Conservation (phyloP, 352 stramenopile species). For the Thalassiosira hispida region DNA sequence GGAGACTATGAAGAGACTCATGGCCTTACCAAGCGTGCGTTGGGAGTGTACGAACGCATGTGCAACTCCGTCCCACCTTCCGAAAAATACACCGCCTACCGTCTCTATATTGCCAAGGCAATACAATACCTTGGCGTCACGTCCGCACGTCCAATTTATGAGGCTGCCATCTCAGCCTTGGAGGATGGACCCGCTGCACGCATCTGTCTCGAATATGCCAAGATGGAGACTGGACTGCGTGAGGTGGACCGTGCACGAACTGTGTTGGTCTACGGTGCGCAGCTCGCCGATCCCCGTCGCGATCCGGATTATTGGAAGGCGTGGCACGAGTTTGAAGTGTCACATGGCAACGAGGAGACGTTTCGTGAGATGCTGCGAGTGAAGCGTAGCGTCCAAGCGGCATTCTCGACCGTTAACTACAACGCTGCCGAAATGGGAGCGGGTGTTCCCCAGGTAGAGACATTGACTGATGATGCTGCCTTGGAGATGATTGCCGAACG, state of each 20-base stretch:
- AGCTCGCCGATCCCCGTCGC: slow-evolving; percentile 96
- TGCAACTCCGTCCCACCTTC: slow-evolving; percentile 88
- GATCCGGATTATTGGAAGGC: slow-evolving; percentile 95
- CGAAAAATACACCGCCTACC: slow-evolving; percentile 93
- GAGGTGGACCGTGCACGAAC: slow-evolving; percentile 96
- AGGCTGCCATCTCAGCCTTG: slow-evolving; percentile 93
- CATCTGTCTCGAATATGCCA: slow-evolving; percentile 95
- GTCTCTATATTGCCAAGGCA: slow-evolving; percentile 92
- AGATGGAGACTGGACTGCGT: slow-evolving; percentile 95
- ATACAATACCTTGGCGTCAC: slow-evolving; percentile 95
- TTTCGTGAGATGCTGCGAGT: slow-evolving; percentile 99
- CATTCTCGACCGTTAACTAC: slow-evolving; percentile 96
- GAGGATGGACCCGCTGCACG: slow-evolving; percentile 90
- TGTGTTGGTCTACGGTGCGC: slow-evolving; percentile 94
- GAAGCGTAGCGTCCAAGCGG: slow-evolving; percentile 95
- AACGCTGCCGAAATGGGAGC: slow-evolving; percentile 90
- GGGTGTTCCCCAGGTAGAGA: slow-evolving; percentile 54
- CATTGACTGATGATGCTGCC: slow-evolving; percentile 85
- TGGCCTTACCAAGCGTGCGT: slow-evolving; percentile 94
- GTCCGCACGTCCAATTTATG: slow-evolving; percentile 96
- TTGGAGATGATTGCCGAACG: slow-evolving; percentile 89
- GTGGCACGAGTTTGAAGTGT: slow-evolving; percentile 92
- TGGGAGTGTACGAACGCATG: slow-evolving; percentile 95
- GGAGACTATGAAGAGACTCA: slow-evolving; percentile 96
- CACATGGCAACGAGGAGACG: slow-evolving; percentile 97